Evolutionary conservation across 148 eudicot genomes (phyloP).

Genomic region (Diospyros kaki): DNA sequence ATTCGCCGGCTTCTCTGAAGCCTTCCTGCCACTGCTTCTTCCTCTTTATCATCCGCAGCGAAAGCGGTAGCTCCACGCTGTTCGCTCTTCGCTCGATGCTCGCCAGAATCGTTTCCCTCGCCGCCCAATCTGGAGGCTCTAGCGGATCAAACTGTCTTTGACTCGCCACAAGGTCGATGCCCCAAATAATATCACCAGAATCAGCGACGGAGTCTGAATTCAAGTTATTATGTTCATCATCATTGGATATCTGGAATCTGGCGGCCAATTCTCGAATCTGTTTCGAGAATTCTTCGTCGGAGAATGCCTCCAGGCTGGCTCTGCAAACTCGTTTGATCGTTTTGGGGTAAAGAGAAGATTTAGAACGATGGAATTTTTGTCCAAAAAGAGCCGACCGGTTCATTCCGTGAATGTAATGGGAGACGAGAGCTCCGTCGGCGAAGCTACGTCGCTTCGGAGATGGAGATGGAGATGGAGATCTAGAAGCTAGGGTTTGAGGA

Average conservation of each 20-base stretch:
- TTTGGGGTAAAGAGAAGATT: conserved; percentile 20
- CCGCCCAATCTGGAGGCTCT: conserved; percentile 29
- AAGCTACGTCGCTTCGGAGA: conserved; percentile 21
- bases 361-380: conserved; percentile 29
- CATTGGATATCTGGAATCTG: conserved; percentile 30
- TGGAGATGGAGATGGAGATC: conserved; percentile 14
- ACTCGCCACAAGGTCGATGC: neutral
- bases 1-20: conserved; percentile 34
- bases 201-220: neutral
- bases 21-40: conserved; percentile 50
- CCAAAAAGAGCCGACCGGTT: conserved; percentile 28
- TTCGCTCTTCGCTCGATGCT: conserved; percentile 64
- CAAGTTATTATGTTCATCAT: neutral
- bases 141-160: conserved; percentile 14
- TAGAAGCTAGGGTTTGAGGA: conserved; percentile 35
- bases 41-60: conserved; percentile 69
- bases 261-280: conserved; percentile 44
- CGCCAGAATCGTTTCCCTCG: conserved; percentile 23
- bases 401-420: neutral
- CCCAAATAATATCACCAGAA: neutral
- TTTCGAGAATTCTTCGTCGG: conserved; percentile 57
- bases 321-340: conserved; percentile 33
- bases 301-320: conserved; percentile 45
- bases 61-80: conserved; percentile 66
- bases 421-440: conserved; percentile 36